Base-by-base conservation (phyloP, 805 yeast species). In the Ogataea allantospora region DNA sequence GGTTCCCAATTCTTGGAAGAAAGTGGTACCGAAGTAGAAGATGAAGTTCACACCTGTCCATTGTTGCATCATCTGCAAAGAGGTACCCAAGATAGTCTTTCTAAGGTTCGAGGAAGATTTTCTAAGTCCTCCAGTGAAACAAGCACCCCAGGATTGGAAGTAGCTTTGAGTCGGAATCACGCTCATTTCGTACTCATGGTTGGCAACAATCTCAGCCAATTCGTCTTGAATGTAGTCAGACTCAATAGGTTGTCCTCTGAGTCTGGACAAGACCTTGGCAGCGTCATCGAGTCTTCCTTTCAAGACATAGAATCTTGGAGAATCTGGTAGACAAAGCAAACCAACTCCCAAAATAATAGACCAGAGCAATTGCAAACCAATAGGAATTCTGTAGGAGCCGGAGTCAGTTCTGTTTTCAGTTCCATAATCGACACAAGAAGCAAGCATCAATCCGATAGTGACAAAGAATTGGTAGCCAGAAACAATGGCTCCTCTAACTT, bases 401-500 rank as follows among this genome's bases (percentile, higher is more conserved):
- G 77, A 63, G 43, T 70, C 70, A 21, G 62, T 55, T 44, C 77
- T 63, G 42, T 66, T 55, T 45, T 81, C 67, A 5, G 88, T 78
- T 23, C 80, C 88, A 53, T 81, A 83, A 51, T 82, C 78, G 30
- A 84, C 75, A 44, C 83, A 75, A 48, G 83, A 73, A 7, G 91
- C 88, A 19, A 85, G 66, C 33, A 81, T 58, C 29, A 83, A 62
- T 35, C 95, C 95, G 67, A 86, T 72, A 3, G 93, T 83, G 50
- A 76, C 71, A 49, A 60, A 58, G 46, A 61, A 62, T 60, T 85
- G 95, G 60, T 83, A 86, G 39, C 83, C 73, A 38, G 84, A 77
- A 31, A 84, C 88, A 44, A 83, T 69, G 13, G 88, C 77, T 50
- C 95, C 95, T 65, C 95, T 71, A 34, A 84, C 75, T 71, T 83